A percentile compares a stretch with the other conserved stretches of the same genome.
These are phyloP conservation scores for Penicillium fimorum DNA, from an alignment of 495 filamentous ascomycete genomes.

Conservation along the genomic window DNA sequence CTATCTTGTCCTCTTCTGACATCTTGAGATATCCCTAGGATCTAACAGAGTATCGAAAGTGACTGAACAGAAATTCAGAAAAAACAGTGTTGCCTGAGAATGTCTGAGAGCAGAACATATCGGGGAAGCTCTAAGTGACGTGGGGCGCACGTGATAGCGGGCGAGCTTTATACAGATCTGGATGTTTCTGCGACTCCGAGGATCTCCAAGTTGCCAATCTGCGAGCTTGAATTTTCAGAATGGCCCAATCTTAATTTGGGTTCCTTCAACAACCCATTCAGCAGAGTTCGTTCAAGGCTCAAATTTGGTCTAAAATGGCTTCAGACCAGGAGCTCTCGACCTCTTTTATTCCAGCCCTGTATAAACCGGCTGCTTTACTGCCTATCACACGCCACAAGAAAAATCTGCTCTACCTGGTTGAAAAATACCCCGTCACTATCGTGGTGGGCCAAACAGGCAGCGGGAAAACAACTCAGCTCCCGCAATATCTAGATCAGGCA, in stretches of 20 bases:
- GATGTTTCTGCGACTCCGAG: constrained; percentile 8
- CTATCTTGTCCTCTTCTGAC: constrained; percentile 43
- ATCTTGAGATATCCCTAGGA: constrained; percentile 23
- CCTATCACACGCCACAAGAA: constrained; percentile 76
- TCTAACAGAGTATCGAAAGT: neutral
- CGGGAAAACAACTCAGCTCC: constrained; percentile 87
- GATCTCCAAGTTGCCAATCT: constrained; percentile 1
- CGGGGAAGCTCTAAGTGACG: constrained; percentile 43
- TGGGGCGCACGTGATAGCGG: constrained; percentile 38
- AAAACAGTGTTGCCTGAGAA: constrained; percentile 26
- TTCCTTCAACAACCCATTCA: neutral
- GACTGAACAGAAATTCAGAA: constrained; percentile 4
- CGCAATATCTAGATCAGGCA: constrained; percentile 81
- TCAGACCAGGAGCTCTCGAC: constrained; percentile 57
- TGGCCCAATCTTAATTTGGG: neutral
- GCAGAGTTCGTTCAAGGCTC: neutral
- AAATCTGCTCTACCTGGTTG: constrained; percentile 71
- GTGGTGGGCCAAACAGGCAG: constrained; percentile 90
- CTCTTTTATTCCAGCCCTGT: constrained; percentile 70
- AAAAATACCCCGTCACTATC: constrained; percentile 75
- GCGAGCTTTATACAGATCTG: constrained; percentile 23
- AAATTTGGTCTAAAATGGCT: constrained; percentile 30
- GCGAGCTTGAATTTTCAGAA: constrained; percentile 5
- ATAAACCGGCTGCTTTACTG: constrained; percentile 73
- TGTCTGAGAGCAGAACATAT: constrained; percentile 23